Evolutionary conservation across 2,329 filamentous ascomycete genomes (phyloP).

Genomic region (Ophiocordyceps sinensis): DNA sequence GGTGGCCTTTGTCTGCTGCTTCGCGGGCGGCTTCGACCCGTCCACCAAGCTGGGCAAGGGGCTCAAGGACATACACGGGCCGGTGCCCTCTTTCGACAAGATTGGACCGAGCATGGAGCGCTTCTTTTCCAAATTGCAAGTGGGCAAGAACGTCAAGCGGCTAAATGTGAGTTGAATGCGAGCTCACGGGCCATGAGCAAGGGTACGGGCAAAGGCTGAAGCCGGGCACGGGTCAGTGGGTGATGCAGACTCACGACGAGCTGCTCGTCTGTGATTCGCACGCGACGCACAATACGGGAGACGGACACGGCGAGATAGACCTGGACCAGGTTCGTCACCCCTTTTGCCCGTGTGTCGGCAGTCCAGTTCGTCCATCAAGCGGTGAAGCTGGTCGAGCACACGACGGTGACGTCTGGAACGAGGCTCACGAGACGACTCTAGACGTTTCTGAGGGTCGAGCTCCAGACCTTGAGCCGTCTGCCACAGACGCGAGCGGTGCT

Average conservation of each 20-base stretch:
- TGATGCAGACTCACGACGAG: conserved; percentile 25
- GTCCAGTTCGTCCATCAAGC: too few relatives aligned
- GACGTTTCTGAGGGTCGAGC: conserved; percentile 29
- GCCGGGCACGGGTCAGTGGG: conserved; percentile 23
- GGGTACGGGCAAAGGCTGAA: background rate
- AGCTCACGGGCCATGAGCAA: background rate
- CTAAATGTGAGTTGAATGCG: conserved; percentile 25
- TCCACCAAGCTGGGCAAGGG: conserved; percentile 32
- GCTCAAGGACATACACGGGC: conserved; percentile 33
- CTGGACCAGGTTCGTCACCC: conserved; percentile 17
- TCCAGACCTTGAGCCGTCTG: conserved; percentile 36
- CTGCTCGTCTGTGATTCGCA: conserved; percentile 26
- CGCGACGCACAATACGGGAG: background rate
- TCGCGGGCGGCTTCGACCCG: conserved; percentile 37
- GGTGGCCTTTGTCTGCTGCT: conserved; percentile 36
- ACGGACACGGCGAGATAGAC: conserved; percentile 17
- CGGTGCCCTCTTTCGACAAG: conserved; percentile 39
- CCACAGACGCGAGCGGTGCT: conserved; percentile 30
- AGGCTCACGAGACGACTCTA: conserved; percentile 5
- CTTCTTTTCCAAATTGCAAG: conserved; percentile 32
- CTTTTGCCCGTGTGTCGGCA: too few relatives aligned
- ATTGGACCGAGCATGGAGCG: conserved; percentile 40
- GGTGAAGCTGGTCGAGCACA: too few relatives aligned
- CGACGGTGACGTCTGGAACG: background rate
- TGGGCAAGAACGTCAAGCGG: conserved; percentile 33